Evolutionary conservation across 768 basidiomycete genomes (phyloP), one percentile per base, ranked within the genome.

Genomic region (Mycena venus): DNA sequence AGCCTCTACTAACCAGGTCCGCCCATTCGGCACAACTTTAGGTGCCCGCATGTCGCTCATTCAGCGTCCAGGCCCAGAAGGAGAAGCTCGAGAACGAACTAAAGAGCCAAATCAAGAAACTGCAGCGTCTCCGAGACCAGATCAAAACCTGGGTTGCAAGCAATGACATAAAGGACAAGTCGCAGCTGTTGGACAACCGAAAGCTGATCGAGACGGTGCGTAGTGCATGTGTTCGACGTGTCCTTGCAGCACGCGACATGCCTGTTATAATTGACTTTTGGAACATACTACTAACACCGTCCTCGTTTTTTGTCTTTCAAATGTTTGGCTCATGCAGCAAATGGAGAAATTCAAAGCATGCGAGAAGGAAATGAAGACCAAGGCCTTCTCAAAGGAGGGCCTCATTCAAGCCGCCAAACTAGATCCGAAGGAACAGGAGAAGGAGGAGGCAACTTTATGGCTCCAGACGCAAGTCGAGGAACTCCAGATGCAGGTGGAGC

Each of bases 331-430:
- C 71, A 21, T 75, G 69, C 84, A 99, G 98, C 98, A 99, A 99
- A 99, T 99, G 98, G 98, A 99, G 88, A 97, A 96, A 82, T 99
- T 99, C 91, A 99, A 99, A 81, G 98, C 98, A 27, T 97, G 97
- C 86, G 98, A 99, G 87, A 99, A 99, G 88, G 98, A 99, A 86
- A 99, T 99, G 98, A 99, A 99, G 90, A 99, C 98, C 71, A 99
- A 99, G 84, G 98, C 98, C 0, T 99, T 99, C 85, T 99, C 97
- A 23, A 99, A 99, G 81, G 98, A 99, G 84, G 98, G 98, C 49
- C 89, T 99, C 49, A 98, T 94, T 73, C 96, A 97, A 73, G 96
- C 96, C 14, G 91, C 96, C 42, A 96, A 95, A 80, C 92, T 99
- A 27, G 98, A 99, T 84, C 98, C 98, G 67, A 97, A 96, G 81